Percentiles rank a stretch among this genome's conserved stretches.
Conservation (phyloP, 495 filamentous ascomycete species). For the Tuber aestivum region DNA sequence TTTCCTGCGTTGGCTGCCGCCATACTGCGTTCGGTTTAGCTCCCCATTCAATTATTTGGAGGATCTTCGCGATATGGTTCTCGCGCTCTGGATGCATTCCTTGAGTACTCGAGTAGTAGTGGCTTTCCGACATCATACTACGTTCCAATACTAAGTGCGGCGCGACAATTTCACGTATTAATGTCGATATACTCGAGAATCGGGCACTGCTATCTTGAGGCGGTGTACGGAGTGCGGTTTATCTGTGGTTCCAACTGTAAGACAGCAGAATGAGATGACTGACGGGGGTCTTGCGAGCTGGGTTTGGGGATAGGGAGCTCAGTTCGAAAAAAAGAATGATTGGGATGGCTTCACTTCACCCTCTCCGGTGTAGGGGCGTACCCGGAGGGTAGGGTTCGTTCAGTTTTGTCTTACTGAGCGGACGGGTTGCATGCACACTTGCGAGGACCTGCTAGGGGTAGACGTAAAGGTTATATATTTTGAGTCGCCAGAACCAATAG, state of each 20-base stretch:
- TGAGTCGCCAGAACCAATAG: too few species aligned
- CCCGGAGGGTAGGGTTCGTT: too few species aligned
- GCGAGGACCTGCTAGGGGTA: too few species aligned
- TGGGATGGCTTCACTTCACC: not conserved
- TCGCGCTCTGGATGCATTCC: not conserved
- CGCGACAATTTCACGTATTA: too few species aligned
- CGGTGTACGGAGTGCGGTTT: not conserved
- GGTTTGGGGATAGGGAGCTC: not conserved
- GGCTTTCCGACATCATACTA: too few species aligned
- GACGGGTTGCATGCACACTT: too few species aligned
- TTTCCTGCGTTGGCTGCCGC: not conserved
- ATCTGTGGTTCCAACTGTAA: not conserved
- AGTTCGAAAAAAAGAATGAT: too few species aligned
- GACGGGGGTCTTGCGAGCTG: not conserved
- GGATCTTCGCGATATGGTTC: not conserved
- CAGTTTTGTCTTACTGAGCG: too few species aligned
- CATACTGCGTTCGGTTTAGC: not conserved
- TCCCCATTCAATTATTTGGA: not conserved
- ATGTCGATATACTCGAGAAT: not conserved
- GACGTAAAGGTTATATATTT: too few species aligned
- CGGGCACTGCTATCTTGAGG: not conserved
- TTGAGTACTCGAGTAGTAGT: too few species aligned
- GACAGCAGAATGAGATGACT: not conserved
- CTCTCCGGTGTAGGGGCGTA: too few species aligned
- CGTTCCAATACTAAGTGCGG: not conserved